Evolutionary conservation across 768 basidiomycete genomes (phyloP).

Genomic region (Rhodotorula graminis): DNA sequence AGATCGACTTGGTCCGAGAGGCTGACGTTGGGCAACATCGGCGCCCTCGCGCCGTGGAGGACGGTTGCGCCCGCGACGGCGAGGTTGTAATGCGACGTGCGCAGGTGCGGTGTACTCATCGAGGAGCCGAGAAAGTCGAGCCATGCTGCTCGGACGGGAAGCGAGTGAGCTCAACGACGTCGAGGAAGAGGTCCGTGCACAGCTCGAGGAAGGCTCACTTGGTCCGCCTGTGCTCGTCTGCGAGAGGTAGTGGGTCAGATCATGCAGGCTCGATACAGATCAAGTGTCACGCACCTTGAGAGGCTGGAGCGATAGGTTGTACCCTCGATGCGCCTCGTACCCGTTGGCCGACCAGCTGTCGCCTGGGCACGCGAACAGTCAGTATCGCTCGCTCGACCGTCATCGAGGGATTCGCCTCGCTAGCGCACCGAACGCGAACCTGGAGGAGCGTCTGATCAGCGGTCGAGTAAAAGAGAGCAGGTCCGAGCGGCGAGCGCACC

Average conservation of each 20-base stretch:
- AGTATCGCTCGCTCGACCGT: too few relatives aligned
- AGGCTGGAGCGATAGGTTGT: not conserved
- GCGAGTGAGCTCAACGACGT: too few relatives aligned
- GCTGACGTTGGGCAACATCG: not conserved
- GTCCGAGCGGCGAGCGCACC: too few relatives aligned
- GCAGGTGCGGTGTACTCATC: not conserved
- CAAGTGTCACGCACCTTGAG: not conserved
- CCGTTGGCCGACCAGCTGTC: not conserved
- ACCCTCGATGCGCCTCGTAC: not conserved
- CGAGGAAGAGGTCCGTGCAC: not conserved
- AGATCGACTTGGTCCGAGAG: not conserved
- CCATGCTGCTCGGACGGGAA: not conserved
- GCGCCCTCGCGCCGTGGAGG: too few relatives aligned
- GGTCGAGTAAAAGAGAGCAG: too few relatives aligned
- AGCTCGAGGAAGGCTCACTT: not conserved
- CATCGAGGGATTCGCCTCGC: too few relatives aligned
- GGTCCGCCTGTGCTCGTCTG: not conserved
- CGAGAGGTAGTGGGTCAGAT: too few relatives aligned
- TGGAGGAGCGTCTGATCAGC: not conserved
- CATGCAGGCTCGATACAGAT: too few relatives aligned
- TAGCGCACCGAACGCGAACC: not conserved
- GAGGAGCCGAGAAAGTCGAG: not conserved
- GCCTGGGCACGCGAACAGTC: not conserved
- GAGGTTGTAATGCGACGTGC: not conserved
- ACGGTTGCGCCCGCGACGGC: not conserved